phyloP scores from a whole-genome alignment of 768 basidiomycete genomes.

The Saitozyma podzolica region DNA sequence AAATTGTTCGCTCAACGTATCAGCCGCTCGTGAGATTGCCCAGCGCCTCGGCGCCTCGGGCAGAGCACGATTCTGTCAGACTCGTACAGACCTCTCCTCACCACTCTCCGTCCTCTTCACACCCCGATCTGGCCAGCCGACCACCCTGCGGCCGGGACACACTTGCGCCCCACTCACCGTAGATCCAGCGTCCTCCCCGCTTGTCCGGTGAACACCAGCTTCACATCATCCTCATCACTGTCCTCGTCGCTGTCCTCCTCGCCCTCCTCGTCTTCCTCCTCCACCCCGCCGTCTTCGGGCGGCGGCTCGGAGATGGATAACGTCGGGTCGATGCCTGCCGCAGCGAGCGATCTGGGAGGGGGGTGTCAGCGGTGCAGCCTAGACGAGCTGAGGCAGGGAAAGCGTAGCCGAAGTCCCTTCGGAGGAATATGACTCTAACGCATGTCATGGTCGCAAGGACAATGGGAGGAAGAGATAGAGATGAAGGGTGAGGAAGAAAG shows the following conservation, averaged over 20 bases:
- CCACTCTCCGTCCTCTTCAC: no score
- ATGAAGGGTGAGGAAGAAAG: no score
- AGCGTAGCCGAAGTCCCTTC: background rate
- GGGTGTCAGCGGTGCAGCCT: background rate
- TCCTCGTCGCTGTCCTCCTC: conserved; percentile 29
- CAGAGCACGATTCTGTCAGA: no score
- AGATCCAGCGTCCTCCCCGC: conserved; percentile 45
- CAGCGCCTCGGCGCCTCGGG: no score
- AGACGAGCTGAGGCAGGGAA: background rate
- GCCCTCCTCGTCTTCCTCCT: conserved; percentile 37
- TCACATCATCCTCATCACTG: conserved; percentile 45
- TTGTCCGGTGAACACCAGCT: conserved; percentile 42
- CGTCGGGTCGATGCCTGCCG: conserved; percentile 36
- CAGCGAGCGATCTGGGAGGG: conserved; percentile 27
- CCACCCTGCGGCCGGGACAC: no score
- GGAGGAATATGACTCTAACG: background rate
- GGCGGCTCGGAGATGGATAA: conserved; percentile 25
- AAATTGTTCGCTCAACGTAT: no score
- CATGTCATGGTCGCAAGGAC: no score
- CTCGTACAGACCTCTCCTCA: no score
- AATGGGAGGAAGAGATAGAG: no score
- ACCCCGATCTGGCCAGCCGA: no score
- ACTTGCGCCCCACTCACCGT: conserved; percentile 29
- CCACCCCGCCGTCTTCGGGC: conserved; percentile 38
- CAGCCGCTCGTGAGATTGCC: no score